Conservation (phyloP, 257 asterid genomes). For the Solanum megistacrolobum region DNA sequence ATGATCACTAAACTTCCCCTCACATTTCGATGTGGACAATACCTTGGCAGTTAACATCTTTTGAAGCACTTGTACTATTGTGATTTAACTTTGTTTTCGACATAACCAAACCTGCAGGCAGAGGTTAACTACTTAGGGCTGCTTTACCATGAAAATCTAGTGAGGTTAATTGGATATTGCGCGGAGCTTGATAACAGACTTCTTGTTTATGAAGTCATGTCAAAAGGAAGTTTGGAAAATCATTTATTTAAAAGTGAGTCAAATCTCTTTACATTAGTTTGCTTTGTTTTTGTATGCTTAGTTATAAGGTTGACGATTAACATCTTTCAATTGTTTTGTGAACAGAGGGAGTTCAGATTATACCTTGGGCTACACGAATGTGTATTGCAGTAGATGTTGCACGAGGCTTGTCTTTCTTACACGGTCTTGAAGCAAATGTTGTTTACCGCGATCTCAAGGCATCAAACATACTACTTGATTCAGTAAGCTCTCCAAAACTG, state of each 20-base stretch:
- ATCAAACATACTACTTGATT: slow-evolving; percentile 52
- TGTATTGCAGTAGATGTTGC: slow-evolving; percentile 53
- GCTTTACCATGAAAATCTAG: slow-evolving; percentile 1
- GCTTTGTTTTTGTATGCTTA: background rate
- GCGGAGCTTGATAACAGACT: background rate
- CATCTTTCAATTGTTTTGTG: background rate
- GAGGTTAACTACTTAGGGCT: slow-evolving; percentile 6
- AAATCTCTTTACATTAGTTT: background rate
- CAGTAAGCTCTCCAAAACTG: slow-evolving; percentile 18
- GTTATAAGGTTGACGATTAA: background rate
- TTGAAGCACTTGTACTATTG: background rate
- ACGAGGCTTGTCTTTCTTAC: slow-evolving; percentile 50
- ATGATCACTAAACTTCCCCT: background rate
- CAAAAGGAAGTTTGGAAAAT: slow-evolving; percentile 10
- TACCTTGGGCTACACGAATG: slow-evolving; percentile 52
- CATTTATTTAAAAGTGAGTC: slow-evolving; percentile 4
- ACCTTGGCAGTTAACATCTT: background rate
- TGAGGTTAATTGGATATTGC: slow-evolving; percentile 2
- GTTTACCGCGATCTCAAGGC: slow-evolving; percentile 67
- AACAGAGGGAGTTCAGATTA: slow-evolving; percentile 51
- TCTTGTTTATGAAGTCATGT: slow-evolving; percentile 7
- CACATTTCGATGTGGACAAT: background rate
- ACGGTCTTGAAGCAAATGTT: slow-evolving; percentile 44
- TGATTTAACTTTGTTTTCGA: background rate
- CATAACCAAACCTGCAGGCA: background rate